These are phyloP conservation scores for Metarhizium sp. DNA, from an alignment of 2,329 filamentous ascomycete genomes.

Conservation along the genomic window DNA sequence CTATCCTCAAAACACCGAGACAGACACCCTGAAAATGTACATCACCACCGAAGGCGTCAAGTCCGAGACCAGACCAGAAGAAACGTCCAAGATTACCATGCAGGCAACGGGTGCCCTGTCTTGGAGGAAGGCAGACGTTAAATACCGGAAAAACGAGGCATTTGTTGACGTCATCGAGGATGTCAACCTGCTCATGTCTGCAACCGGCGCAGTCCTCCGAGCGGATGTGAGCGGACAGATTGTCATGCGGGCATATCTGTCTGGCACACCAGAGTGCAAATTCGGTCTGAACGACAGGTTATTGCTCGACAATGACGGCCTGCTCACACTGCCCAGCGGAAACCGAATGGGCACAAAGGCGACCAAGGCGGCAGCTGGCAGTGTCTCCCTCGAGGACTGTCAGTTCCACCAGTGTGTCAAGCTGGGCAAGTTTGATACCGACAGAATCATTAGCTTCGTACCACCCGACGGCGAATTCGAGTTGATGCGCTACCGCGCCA, in stretches of 20 bases:
- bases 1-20: constrained; percentile 98
- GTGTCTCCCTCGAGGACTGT: constrained; percentile 92
- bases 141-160: constrained; percentile 98
- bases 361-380: constrained; percentile 89
- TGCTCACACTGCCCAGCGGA: constrained; percentile 58
- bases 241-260: constrained; percentile 95
- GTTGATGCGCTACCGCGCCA: constrained; percentile 96
- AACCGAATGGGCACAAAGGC: constrained; percentile 77
- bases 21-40: constrained; percentile 99
- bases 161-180: constrained; percentile 99
- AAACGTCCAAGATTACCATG: constrained; percentile 98
- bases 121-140: constrained; percentile 95
- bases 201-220: constrained; percentile 84
- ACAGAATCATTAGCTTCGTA: constrained; percentile 94
- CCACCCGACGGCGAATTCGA: constrained; percentile 97
- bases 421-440: constrained; percentile 90
- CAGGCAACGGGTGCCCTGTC: constrained; percentile 95
- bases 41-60: constrained; percentile 99
- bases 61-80: constrained; percentile 74
- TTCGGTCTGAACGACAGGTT: constrained; percentile 95
- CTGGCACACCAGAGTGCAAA: constrained; percentile 96
- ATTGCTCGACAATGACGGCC: constrained; percentile 69
- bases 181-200: constrained; percentile 98
- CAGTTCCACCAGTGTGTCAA: constrained; percentile 99
- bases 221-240: constrained; percentile 97